Evolutionary conservation across 495 filamentous ascomycete species (phyloP).

Genomic region (Aspergillus indologenus): DNA sequence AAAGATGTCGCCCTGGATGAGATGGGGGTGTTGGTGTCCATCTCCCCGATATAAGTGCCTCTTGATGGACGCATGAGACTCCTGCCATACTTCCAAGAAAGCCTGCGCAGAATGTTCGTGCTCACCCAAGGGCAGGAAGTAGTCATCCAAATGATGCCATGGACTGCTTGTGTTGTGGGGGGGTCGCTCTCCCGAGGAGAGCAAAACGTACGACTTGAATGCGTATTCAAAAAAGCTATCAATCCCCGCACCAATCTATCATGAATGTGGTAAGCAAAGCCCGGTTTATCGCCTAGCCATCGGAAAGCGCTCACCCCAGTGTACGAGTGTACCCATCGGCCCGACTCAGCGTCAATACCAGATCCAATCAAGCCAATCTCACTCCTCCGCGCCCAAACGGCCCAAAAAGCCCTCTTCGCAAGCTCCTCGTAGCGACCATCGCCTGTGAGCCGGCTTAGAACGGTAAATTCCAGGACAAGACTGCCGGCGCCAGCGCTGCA

Average conservation of each 20-base stretch:
- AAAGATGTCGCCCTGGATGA: constrained; percentile 81
- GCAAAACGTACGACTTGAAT: constrained; percentile 84
- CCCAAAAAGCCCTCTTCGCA: constrained; percentile 91
- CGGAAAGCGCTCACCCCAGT: constrained; percentile 55
- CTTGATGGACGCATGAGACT: constrained; percentile 79
- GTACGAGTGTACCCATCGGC: constrained; percentile 82
- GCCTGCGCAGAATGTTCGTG: constrained; percentile 68
- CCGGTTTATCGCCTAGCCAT: no score
- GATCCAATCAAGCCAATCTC: constrained; percentile 84
- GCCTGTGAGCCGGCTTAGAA: constrained; percentile 82
- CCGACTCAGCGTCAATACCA: constrained; percentile 87
- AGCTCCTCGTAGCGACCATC: constrained; percentile 82
- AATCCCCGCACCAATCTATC: constrained; percentile 81
- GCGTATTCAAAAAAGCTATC: constrained; percentile 99
- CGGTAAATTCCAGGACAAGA: constrained; percentile 87
- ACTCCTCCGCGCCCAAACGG: constrained; percentile 85
- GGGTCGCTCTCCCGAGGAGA: constrained; percentile 59
- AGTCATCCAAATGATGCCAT: constrained; percentile 38
- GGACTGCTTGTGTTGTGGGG: constrained; percentile 32
- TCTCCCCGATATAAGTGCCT: constrained; percentile 70
- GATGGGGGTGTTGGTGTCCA: constrained; percentile 80
- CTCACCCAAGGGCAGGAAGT: constrained; percentile 57
- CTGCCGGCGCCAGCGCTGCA: constrained; percentile 96
- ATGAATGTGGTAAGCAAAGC: constrained; percentile 11
- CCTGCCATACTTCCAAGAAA: constrained; percentile 82